A percentile compares a stretch with the other conserved stretches of the same genome.
phyloP scores from a whole-genome alignment of 225 moss, liverwort and hornwort genomes.

The Bryum argenteum region DNA sequence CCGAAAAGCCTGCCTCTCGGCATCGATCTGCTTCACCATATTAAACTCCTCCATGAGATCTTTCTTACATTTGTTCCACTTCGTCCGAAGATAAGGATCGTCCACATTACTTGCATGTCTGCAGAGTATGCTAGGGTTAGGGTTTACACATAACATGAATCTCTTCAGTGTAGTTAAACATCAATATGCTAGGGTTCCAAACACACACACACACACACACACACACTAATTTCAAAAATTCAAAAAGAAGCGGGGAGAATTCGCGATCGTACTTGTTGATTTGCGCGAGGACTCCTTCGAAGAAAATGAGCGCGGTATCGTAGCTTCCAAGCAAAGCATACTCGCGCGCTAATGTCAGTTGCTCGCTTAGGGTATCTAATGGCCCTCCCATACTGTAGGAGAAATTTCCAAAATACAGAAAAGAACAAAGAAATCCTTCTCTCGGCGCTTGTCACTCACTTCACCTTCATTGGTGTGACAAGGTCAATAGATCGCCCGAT shows the following conservation, averaged over 20 bases:
- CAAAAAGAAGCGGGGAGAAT: constrained; percentile 10
- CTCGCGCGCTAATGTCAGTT: constrained; percentile 97
- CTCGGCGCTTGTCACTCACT: not conserved
- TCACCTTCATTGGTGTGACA: constrained; percentile 8
- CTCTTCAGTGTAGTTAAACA: not conserved
- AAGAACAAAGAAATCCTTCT: not conserved
- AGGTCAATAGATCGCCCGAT: not conserved
- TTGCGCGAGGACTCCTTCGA: constrained; percentile 95
- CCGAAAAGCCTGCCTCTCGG: constrained; percentile 96
- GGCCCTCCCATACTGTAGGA: constrained; percentile 86
- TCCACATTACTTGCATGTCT: constrained; percentile 95
- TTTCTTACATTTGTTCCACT: constrained; percentile 95
- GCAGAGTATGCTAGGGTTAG: constrained; percentile 24
- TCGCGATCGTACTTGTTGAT: constrained; percentile 77
- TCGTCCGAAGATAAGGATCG: constrained; percentile 84
- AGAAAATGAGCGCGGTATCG: constrained; percentile 96
- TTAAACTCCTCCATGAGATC: constrained; percentile 94
- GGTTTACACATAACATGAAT: not conserved
- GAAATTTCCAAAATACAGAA: not conserved
- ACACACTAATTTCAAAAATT: not conserved
- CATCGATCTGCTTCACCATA: constrained; percentile 96
- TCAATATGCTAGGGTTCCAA: constrained; percentile 30
- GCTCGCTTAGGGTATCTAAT: constrained; percentile 81
- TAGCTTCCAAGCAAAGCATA: constrained; percentile 98
- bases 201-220: not conserved